Evolutionary conservation across 306 rosid species (phyloP), one percentile per base, ranked within the genome.

Genomic region (Herpetospermum pedunculosum): DNA sequence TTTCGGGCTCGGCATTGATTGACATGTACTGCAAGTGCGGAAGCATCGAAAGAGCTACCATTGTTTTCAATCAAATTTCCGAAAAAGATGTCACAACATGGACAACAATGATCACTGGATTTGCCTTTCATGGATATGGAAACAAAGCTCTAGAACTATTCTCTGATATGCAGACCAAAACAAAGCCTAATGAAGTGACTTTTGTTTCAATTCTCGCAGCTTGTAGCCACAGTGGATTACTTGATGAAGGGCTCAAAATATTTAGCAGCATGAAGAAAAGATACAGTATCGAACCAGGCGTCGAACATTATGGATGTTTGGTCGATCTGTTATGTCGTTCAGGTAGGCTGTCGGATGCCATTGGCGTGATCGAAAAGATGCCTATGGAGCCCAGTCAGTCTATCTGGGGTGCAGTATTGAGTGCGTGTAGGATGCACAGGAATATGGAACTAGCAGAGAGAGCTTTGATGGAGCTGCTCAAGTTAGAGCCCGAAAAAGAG

Each of bases 21-120:
- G 89, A 87, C 80, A 79, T 87, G 89, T 85, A 87, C 81, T 81
- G 77, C 80, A 87, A 87, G 72, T 80, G 85, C 43, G 87, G 92
- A 48, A 83, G 83, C 25, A 60, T 83, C 21, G 83, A 81, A 44
- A 59, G 68, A 75, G 92, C 89, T 50, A 79, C 74, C 47, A 14
- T 63, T 41, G 76, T 87, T 54, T 87, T 87, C 83, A 43, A 46
- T 57, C 83, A 77, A 77, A 46, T 83, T 32, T 12, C 67, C 43
- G 76, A 79, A 35, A 85, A 78, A 76, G 89, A 85, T 37, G 77
- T 82, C 47, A 76, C 83, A 2, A 32, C 72, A 70, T 83, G 86
- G 89, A 85, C 92, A n/a, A 72, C 86, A 44, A 81, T 85, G 88
- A 85, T 87, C 64, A 79, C 82, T 8, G 92, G 88, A 65, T 71